phyloP scores from a whole-genome alignment of 2,329 filamentous ascomycete genomes.

The Pyrenochaeta sp. region DNA sequence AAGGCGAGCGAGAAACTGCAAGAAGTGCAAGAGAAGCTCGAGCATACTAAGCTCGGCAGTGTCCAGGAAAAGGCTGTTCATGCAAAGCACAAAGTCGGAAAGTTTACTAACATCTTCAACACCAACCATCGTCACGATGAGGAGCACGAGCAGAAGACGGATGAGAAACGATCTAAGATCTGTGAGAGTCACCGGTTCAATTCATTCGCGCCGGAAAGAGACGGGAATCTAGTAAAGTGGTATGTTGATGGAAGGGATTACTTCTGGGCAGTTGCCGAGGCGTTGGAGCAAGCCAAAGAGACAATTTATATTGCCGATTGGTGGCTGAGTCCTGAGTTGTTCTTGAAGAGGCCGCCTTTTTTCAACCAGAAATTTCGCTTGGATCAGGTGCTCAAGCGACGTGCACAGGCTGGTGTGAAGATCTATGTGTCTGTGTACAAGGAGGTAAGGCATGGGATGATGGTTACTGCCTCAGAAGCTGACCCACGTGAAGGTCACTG shows the following conservation, averaged over 20 bases:
- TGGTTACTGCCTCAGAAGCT: conserved; percentile 1
- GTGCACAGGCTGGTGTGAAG: conserved; percentile 90
- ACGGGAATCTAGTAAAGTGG: conserved; percentile 92
- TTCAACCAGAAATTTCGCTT: conserved; percentile 85
- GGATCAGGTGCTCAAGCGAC: conserved; percentile 85
- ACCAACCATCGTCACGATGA: conserved; percentile 92
- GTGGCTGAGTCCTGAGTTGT: conserved; percentile 93
- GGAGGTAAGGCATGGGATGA: conserved; percentile 61
- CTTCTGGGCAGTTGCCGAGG: conserved; percentile 89
- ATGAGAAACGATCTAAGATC: conserved; percentile 78
- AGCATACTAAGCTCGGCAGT: conserved; percentile 57
- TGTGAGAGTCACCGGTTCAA: conserved; percentile 80
- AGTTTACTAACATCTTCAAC: conserved; percentile 77
- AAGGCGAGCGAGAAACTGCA: conserved; percentile 36
- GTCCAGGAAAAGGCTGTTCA: conserved; percentile 64
- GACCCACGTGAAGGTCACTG: conserved; percentile 39
- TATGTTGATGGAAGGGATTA: conserved; percentile 97
- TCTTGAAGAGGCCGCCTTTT: conserved; percentile 83
- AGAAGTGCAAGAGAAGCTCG: conserved; percentile 55
- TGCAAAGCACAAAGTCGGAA: conserved; percentile 69
- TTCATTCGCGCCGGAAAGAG: conserved; percentile 88
- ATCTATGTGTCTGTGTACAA: conserved; percentile 95
- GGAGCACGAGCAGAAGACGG: conserved; percentile 84
- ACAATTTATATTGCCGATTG: conserved; percentile 96
- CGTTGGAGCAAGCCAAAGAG: conserved; percentile 88